A percentile compares a stretch with the other conserved stretches of the same genome.
phyloP scores from a whole-genome alignment of 108 stramenopile genomes.

The Stephanodiscus minutulus region DNA sequence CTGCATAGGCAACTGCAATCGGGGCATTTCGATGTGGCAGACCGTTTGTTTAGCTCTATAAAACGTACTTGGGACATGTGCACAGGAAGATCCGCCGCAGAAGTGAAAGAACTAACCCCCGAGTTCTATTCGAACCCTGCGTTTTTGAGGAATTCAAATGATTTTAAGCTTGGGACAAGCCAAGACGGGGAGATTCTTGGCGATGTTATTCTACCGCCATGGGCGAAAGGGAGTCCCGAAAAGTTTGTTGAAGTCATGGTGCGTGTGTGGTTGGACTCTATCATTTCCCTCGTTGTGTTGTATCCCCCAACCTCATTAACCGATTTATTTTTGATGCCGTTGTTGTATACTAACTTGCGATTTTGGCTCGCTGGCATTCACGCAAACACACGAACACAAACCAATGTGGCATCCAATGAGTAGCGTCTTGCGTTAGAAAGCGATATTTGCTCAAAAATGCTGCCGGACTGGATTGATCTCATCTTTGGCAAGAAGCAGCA shows the following conservation, averaged over 20 bases:
- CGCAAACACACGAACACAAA: neutral
- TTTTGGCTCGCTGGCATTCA: neutral
- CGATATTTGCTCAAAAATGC: constrained; percentile 88
- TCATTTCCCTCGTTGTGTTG: too few relatives aligned
- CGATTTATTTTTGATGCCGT: neutral
- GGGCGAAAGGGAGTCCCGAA: constrained; percentile 94
- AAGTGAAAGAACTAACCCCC: constrained; percentile 97
- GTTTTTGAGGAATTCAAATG: constrained; percentile 87
- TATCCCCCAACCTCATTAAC: too few relatives aligned
- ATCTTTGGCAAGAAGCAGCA: constrained; percentile 97
- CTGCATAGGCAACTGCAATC: constrained; percentile 93
- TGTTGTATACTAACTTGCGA: neutral
- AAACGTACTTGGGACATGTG: constrained; percentile 92
- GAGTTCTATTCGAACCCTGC: constrained; percentile 95
- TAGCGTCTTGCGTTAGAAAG: constrained; percentile 80
- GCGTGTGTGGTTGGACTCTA: too few relatives aligned
- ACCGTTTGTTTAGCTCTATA: constrained; percentile 95
- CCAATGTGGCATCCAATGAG: neutral
- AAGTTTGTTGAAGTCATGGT: constrained; percentile 83
- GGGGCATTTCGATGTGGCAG: constrained; percentile 97
- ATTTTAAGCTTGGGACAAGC: constrained; percentile 92
- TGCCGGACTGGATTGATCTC: constrained; percentile 98
- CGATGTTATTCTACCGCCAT: constrained; percentile 96
- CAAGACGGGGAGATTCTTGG: constrained; percentile 94
- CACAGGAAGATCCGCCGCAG: constrained; percentile 84